Conservation (phyloP, 106 monocot genomes). For the Hemerocallis citrina region DNA sequence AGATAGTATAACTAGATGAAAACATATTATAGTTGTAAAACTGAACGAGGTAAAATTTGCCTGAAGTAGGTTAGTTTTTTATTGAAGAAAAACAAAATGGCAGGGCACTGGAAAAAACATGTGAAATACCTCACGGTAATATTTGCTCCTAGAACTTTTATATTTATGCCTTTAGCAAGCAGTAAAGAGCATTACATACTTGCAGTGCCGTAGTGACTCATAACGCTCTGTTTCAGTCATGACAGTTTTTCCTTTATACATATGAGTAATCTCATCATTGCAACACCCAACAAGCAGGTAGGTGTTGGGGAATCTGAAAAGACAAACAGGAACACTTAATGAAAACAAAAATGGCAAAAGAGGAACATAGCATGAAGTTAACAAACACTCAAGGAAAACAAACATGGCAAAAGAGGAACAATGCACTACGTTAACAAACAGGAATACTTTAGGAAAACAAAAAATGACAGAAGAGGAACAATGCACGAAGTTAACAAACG, state of each 20-base stretch:
- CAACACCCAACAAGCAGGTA: constrained; percentile 17
- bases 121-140: background rate
- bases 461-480: background rate
- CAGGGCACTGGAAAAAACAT: background rate
- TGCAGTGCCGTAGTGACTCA: constrained; percentile 15
- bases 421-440: background rate
- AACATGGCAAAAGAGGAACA: background rate
- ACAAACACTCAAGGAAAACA: background rate
- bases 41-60: no score
- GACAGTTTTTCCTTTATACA: constrained; percentile 20
- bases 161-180: background rate
- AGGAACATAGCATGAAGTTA: background rate
- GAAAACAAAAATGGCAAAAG: no score
- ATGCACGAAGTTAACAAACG: background rate
- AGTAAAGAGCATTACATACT: constrained; percentile 1
- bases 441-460: background rate
- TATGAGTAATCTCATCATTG: constrained; percentile 15
- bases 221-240: constrained; percentile 20
- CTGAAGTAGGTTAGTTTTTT: no score
- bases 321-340: background rate
- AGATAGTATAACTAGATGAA: background rate
- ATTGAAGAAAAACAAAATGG: background rate
- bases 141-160: background rate
- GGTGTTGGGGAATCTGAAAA: constrained; percentile 13
- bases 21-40: background rate